A percentile compares a stretch with the other conserved stretches of the same genome.
Evolutionary conservation across 2,329 filamentous ascomycete genomes (phyloP).

Genomic region (Diaporthe helianthi): DNA sequence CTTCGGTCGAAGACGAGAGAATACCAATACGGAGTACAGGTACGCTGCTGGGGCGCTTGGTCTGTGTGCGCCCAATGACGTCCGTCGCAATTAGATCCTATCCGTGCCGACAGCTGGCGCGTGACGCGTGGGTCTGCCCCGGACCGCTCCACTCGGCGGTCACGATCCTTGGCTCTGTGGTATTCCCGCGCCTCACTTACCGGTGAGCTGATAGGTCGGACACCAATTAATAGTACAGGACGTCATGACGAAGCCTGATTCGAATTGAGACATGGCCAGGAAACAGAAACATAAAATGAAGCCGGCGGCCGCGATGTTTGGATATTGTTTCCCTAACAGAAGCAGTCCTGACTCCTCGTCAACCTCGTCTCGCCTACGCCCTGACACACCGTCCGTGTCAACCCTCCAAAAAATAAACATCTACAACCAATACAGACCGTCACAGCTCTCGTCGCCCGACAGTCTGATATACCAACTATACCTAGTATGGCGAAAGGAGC

Average conservation of each 20-base stretch:
- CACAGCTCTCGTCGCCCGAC: too few relatives aligned
- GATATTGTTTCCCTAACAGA: background rate
- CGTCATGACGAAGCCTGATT: background rate
- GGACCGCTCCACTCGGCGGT: conserved; percentile 11
- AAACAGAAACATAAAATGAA: conserved; percentile 26
- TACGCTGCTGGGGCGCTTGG: too few relatives aligned
- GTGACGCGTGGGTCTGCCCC: conserved; percentile 12
- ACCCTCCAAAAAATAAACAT: background rate
- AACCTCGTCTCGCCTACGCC: background rate
- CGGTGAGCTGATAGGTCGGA: background rate
- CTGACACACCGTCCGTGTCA: background rate
- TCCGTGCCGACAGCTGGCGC: conserved; percentile 11
- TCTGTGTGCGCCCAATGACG: background rate
- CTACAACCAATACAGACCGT: background rate
- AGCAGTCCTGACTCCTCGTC: background rate
- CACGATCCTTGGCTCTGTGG: conserved; percentile 17
- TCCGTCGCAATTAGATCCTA: background rate
- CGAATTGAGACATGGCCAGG: background rate
- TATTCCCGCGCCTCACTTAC: conserved; percentile 10
- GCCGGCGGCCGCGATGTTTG: background rate
- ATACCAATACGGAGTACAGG: too few relatives aligned
- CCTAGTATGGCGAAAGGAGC: background rate
- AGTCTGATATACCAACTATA: background rate
- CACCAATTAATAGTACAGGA: background rate
- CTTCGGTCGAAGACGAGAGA: conserved; percentile 1